These are phyloP conservation scores for Tuber microsphaerosporum DNA, from an alignment of 495 filamentous ascomycete species.

Conservation along the genomic window DNA sequence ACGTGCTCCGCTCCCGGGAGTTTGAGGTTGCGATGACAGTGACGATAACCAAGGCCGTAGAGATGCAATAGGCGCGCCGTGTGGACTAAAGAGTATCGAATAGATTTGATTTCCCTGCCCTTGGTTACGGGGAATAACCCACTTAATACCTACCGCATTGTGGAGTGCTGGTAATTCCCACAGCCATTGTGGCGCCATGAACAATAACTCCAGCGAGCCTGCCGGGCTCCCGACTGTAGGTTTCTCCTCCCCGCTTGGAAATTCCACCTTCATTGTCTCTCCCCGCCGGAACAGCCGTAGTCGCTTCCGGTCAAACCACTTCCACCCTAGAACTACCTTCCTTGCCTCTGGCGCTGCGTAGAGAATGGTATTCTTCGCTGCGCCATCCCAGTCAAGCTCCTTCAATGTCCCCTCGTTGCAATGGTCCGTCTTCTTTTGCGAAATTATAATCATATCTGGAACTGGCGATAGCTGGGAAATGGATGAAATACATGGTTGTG, in stretches of 20 bases:
- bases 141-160: constrained; percentile 59
- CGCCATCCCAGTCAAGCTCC: constrained; percentile 50
- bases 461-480: constrained; percentile 52
- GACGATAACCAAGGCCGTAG: constrained; percentile 17
- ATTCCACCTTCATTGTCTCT: constrained; percentile 5
- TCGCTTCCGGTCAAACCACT: constrained; percentile 56
- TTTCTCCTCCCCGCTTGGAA: constrained; percentile 42
- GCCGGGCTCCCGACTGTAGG: constrained; percentile 47
- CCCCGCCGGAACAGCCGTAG: constrained; percentile 43
- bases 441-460: constrained; percentile 60
- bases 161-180: constrained; percentile 57
- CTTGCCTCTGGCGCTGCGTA: constrained; percentile 60
- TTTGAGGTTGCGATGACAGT: constrained; percentile 7
- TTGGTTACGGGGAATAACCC: constrained; percentile 10
- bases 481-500: constrained; percentile 53
- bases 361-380: constrained; percentile 49
- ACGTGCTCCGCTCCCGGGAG: neutral
- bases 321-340: constrained; percentile 56
- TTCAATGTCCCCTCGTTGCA: constrained; percentile 61
- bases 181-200: constrained; percentile 51
- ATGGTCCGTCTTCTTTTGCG: constrained; percentile 65
- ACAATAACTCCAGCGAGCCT: constrained; percentile 57
- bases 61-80: constrained; percentile 17
- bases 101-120: neutral
- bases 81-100: constrained; percentile 22